phyloP scores from a whole-genome alignment of 140 eudicot species.

The Senecio squalidus region DNA sequence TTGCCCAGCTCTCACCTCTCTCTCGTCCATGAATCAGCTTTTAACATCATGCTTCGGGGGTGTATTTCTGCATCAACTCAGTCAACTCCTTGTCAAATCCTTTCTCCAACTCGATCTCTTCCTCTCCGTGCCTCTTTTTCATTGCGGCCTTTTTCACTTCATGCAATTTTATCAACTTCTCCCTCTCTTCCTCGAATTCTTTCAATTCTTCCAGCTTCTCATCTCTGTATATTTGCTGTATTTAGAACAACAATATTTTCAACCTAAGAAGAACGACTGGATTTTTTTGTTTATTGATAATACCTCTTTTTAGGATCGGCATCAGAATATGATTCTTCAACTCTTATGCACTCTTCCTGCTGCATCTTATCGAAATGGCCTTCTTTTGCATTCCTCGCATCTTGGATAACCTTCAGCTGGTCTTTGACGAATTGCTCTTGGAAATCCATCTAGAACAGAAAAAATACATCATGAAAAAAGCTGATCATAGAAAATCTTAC shows the following conservation, averaged over 20 bases:
- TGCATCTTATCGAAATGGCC: conserved; percentile 59
- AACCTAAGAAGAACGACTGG: background rate
- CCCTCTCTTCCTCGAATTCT: conserved; percentile 45
- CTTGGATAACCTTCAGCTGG: conserved; percentile 37
- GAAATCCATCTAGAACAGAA: conserved; percentile 50
- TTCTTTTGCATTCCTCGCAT: conserved; percentile 45
- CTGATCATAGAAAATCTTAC: background rate
- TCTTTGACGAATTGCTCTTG: conserved; percentile 66
- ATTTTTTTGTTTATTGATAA: background rate
- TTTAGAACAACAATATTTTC: background rate
- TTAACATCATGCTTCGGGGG: conserved; percentile 12
- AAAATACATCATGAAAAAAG: background rate
- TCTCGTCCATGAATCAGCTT: conserved; percentile 1
- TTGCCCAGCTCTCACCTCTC: background rate
- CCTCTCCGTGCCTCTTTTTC: conserved; percentile 29
- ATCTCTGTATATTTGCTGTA: conserved; percentile 23
- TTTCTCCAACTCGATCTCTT: conserved; percentile 37
- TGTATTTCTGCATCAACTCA: conserved; percentile 40
- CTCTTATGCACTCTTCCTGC: conserved; percentile 42
- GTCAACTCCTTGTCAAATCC: conserved; percentile 31
- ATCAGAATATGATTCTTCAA: conserved; percentile 22
- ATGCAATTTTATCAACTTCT: conserved; percentile 29
- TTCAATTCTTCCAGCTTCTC: conserved; percentile 42
- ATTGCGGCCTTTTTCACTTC: conserved; percentile 30
- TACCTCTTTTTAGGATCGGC: conserved; percentile 49